Base-by-base conservation (phyloP, 768 basidiomycete species). In the Boletus bicolor region DNA sequence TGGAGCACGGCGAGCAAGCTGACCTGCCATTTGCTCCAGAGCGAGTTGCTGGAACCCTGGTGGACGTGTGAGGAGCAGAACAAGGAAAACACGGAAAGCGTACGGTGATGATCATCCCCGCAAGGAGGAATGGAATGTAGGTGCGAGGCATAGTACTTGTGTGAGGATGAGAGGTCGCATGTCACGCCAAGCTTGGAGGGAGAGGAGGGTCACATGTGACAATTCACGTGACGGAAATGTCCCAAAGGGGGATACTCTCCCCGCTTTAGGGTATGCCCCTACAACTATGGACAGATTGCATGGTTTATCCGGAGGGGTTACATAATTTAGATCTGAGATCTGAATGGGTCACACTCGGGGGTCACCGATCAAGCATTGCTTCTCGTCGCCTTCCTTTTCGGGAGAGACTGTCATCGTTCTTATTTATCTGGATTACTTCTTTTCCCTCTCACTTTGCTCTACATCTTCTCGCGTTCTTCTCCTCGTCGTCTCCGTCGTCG, bases 41-140 rank as follows among this genome's bases (percentile, higher is more conserved):
- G 75, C 3, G 87, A 89, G 68, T 91, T 93, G 66, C 82, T 85
- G 57, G 89, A 84, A 52, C 89, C 89, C 87, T 89, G 66, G 42
- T 10, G 51, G 44, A 45, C 17, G 10, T 42, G 49, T 55, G 32
- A 56, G 35, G 44, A 24, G 62, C 47, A 43, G 30, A 32, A 36
- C 14, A 2, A 7, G 1, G 8, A 8, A 15, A 1, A 26, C 1
- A 7, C 1, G 4, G 9, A 1, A 10, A 14, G 71, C 78, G 24
- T 56, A 89, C 91, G 17, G 91, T 96, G 56, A 94, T 72, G 67
- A 98, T 89, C 95, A 97, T 97, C 46, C 95, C 94, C 53, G 78
- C 85, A 17, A 98, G 84, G 69, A 98, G 88, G 66, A 89, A 65
- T 34, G 90, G 89, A 51, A 92, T 76, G 69, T 79, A 90, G 59